phyloP scores from a whole-genome alignment of 208 protist species.

The Trypanosoma platydactyli region DNA sequence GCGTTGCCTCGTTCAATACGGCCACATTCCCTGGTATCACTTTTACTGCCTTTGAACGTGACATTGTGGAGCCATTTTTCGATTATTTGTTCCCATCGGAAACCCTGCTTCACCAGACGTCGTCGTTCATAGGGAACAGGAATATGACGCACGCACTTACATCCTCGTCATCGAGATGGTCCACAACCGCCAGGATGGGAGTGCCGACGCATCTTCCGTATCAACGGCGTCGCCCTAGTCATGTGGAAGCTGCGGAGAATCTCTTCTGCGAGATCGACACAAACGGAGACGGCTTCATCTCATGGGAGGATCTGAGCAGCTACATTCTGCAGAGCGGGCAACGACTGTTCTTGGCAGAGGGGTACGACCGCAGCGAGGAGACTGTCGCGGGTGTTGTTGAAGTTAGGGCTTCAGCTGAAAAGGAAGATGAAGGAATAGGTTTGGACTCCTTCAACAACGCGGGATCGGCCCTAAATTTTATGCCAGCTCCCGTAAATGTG shows the following conservation, averaged over 20 bases:
- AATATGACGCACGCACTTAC: background rate
- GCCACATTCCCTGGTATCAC: conserved; percentile 28
- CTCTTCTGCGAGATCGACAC: conserved; percentile 71
- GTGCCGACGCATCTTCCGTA: background rate
- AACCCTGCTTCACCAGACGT: no score
- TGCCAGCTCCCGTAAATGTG: conserved; percentile 44
- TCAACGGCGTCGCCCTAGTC: conserved; percentile 21
- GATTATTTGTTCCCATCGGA: conserved; percentile 36
- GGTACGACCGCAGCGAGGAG: background rate
- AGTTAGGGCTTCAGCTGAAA: background rate
- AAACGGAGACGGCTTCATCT: conserved; percentile 54
- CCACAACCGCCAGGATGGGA: background rate
- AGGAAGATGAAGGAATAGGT: background rate
- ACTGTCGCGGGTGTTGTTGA: background rate
- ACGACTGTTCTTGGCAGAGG: conserved; percentile 16
- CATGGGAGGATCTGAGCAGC: conserved; percentile 64
- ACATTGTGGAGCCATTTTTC: conserved; percentile 59
- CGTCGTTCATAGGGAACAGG: background rate
- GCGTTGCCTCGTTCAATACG: background rate
- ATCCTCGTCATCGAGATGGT: background rate
- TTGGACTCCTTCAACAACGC: background rate
- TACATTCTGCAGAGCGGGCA: conserved; percentile 53
- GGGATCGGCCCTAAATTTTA: conserved; percentile 31
- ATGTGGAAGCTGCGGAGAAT: conserved; percentile 42
- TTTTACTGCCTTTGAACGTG: conserved; percentile 49